Conservation (phyloP, 345 rosid genomes). For the Euphorbia peplus region DNA sequence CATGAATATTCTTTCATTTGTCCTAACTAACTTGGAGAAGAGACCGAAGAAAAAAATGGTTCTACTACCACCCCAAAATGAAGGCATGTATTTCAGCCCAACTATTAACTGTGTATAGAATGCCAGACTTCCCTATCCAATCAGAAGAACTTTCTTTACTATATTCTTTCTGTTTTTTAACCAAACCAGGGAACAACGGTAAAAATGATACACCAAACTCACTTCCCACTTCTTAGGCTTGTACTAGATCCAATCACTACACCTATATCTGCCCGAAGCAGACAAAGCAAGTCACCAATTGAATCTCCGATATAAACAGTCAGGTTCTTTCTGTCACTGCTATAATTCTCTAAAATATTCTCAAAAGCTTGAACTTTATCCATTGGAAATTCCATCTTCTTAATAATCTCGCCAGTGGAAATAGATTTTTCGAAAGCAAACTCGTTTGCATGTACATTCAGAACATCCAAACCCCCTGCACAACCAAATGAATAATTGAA, state of each 20-base stretch:
- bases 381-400: slow-evolving; percentile 65
- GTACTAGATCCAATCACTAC: slow-evolving; percentile 77
- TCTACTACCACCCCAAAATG: slow-evolving; percentile 80
- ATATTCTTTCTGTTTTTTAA: slow-evolving; percentile 65
- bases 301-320: slow-evolving; percentile 88
- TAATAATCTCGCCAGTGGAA: slow-evolving; percentile 73
- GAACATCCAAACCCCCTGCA: slow-evolving; percentile 57
- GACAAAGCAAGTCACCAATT: slow-evolving; percentile 87
- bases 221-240: slow-evolving; percentile 75
- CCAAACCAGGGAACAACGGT: slow-evolving; percentile 63
- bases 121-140: slow-evolving; percentile 75
- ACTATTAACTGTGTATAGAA: slow-evolving; percentile 73
- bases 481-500: slow-evolving; percentile 3
- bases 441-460: slow-evolving; percentile 80
- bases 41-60: not conserved
- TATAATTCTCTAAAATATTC: slow-evolving; percentile 36
- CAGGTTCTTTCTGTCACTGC: slow-evolving; percentile 38
- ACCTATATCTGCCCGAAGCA: slow-evolving; percentile 89
- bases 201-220: slow-evolving; percentile 87
- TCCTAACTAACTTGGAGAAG: slow-evolving; percentile 34
- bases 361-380: slow-evolving; percentile 69
- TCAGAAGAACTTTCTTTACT: slow-evolving; percentile 40
- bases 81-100: slow-evolving; percentile 97
- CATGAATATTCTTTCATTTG: slow-evolving; percentile 26
- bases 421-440: slow-evolving; percentile 56